Evolutionary conservation across 2,329 filamentous ascomycete species (phyloP).

Genomic region (Apiospora hydei): DNA sequence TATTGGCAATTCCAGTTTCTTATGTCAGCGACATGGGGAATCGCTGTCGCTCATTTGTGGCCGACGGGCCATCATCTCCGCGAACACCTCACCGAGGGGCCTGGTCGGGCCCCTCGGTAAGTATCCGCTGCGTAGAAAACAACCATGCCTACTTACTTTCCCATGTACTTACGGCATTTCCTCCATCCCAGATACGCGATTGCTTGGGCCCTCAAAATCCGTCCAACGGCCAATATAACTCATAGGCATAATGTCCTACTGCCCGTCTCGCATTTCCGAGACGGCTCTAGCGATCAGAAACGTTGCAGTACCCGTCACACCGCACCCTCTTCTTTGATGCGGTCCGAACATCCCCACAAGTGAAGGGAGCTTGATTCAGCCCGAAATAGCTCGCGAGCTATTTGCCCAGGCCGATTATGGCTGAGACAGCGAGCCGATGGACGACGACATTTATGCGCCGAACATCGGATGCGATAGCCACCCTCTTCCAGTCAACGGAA

Average conservation of each 20-base stretch:
- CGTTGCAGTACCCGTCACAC: constrained; percentile 3
- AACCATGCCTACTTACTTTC: neutral
- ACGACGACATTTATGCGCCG: too few relatives aligned
- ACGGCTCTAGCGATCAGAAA: constrained; percentile 13
- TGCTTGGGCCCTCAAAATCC: neutral
- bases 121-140: neutral
- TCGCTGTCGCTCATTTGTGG: neutral
- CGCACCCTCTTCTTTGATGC: constrained; percentile 13
- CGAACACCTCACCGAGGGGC: neutral
- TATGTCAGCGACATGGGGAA: neutral
- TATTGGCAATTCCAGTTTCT: neutral
- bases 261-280: constrained; percentile 18
- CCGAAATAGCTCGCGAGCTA: neutral
- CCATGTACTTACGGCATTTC: neutral
- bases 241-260: neutral
- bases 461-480: too few relatives aligned
- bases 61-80: neutral
- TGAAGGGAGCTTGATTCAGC: constrained; percentile 11
- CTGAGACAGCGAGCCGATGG: too few relatives aligned
- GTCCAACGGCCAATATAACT: neutral
- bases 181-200: neutral
- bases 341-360: constrained; percentile 2
- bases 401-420: neutral
- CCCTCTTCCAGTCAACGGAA: neutral
- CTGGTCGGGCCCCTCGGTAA: neutral